Conservation (phyloP, 176 grass and related monocot species). For the Bothriochloa decipiens region DNA sequence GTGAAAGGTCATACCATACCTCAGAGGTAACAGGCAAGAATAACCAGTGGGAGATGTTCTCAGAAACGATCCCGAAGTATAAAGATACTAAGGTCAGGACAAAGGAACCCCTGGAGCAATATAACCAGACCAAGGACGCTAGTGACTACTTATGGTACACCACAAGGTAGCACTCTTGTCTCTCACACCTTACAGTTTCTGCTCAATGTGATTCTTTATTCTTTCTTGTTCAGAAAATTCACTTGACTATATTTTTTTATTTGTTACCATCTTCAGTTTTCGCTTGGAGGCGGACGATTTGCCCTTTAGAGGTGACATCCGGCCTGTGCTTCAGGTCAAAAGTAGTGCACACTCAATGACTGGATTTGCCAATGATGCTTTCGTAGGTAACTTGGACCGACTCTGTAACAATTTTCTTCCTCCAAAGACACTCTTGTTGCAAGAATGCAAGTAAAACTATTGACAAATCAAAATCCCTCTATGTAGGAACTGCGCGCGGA, state of each 20-base stretch:
- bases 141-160: slow-evolving; percentile 91
- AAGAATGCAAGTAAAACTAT: not conserved
- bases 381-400: slow-evolving; percentile 59
- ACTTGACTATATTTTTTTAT: slow-evolving; percentile 18
- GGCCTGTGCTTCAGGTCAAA: slow-evolving; percentile 72
- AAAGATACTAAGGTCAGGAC: slow-evolving; percentile 38
- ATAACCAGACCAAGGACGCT: slow-evolving; percentile 76
- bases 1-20: slow-evolving; percentile 62
- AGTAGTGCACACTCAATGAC: slow-evolving; percentile 64
- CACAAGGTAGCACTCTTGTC: slow-evolving; percentile 61
- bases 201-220: not conserved
- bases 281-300: slow-evolving; percentile 70
- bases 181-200: slow-evolving; percentile 10
- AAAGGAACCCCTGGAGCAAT: slow-evolving; percentile 65
- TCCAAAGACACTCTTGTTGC: slow-evolving; percentile 22
- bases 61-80: slow-evolving; percentile 56
- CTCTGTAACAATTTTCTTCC: slow-evolving; percentile 32
- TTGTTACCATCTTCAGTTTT: slow-evolving; percentile 58
- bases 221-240: not conserved
- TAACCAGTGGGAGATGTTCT: slow-evolving; percentile 73
- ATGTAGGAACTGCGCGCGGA: slow-evolving; percentile 67
- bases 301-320: slow-evolving; percentile 81
- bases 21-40: slow-evolving; percentile 39
- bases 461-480: slow-evolving; percentile 35
- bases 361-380: slow-evolving; percentile 66